A percentile compares a stretch with the other conserved stretches of the same genome.
phyloP scores from a whole-genome alignment of 192 early-diverging fungal species.

The Coemansia sp. region DNA sequence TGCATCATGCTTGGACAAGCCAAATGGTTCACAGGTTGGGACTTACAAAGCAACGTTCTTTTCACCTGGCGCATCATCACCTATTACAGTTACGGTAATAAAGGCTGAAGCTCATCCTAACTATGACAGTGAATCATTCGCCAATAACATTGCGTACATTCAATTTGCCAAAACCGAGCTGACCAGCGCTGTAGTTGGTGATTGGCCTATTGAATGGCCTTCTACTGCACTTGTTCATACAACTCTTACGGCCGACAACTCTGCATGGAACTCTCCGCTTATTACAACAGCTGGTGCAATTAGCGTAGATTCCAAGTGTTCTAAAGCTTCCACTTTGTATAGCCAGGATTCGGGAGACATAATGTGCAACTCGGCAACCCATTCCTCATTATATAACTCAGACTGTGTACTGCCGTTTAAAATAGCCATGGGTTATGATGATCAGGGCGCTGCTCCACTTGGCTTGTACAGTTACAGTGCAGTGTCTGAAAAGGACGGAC shows the following conservation, averaged over 20 bases:
- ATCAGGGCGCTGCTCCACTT: slow-evolving; percentile 2
- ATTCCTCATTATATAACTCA: slow-evolving; percentile 1
- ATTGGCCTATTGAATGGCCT: slow-evolving; percentile 17
- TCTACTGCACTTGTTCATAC: slow-evolving; percentile 3
- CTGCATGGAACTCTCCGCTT: slow-evolving; percentile 5
- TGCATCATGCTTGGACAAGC: slow-evolving; percentile 9
- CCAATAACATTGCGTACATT: slow-evolving; percentile 17
- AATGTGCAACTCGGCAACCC: neutral
- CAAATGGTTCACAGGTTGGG: neutral
- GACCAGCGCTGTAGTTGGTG: neutral
- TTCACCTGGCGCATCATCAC: slow-evolving; percentile 2
- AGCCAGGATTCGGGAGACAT: neutral
- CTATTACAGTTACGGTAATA: neutral
- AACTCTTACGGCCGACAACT: neutral
- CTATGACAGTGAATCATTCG: slow-evolving; percentile 7
- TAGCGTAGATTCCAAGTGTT: neutral
- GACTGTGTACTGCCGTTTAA: slow-evolving; percentile 10
- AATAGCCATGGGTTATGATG: slow-evolving; percentile 7
- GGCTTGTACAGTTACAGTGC: slow-evolving; percentile 14
- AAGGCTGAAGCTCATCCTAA: neutral
- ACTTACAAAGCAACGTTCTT: slow-evolving; percentile 8
- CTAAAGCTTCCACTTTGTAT: slow-evolving; percentile 7
- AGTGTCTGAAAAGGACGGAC: neutral
- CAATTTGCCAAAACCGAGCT: neutral
- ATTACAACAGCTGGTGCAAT: neutral